Evolutionary conservation across 208 protist species (phyloP).

Genomic region (Spironucleus salmonicida): DNA sequence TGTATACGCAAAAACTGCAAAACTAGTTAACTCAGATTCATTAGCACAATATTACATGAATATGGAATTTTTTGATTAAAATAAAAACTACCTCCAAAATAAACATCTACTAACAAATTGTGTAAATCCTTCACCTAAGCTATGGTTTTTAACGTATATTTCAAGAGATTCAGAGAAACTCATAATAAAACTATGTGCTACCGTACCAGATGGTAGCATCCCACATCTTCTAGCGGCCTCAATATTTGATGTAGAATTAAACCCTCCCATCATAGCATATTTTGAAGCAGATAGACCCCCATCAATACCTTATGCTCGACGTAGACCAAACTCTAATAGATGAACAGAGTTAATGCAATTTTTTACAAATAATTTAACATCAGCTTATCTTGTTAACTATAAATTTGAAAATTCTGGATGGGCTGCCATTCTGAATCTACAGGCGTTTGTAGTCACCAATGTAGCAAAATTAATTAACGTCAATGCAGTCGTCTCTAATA

Average conservation of each 20-base stretch:
- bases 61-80: not conserved
- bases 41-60: slow-evolving; percentile 7
- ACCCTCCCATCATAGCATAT: slow-evolving; percentile 65
- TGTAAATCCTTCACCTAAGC: too few relatives aligned
- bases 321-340: slow-evolving; percentile 68
- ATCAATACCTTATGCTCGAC: slow-evolving; percentile 65
- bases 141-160: not conserved
- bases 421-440: slow-evolving; percentile 41
- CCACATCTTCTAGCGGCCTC: slow-evolving; percentile 56
- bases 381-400: not conserved
- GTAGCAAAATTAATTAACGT: slow-evolving; percentile 56
- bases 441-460: slow-evolving; percentile 62
- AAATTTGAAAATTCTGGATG: not conserved
- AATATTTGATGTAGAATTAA: slow-evolving; percentile 62
- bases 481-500: slow-evolving; percentile 59
- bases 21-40: not conserved
- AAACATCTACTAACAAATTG: not conserved
- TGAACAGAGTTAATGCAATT: slow-evolving; percentile 27
- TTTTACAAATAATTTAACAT: too few relatives aligned
- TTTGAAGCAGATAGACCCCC: slow-evolving; percentile 61
- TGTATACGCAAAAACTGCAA: slow-evolving; percentile 26
- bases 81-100: not conserved
- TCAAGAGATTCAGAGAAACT: not conserved
- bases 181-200: slow-evolving; percentile 11
- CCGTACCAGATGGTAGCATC: slow-evolving; percentile 44